These are phyloP conservation scores for Massariosphaeria phaeospora DNA, from an alignment of 495 filamentous ascomycete species.

Conservation along the genomic window DNA sequence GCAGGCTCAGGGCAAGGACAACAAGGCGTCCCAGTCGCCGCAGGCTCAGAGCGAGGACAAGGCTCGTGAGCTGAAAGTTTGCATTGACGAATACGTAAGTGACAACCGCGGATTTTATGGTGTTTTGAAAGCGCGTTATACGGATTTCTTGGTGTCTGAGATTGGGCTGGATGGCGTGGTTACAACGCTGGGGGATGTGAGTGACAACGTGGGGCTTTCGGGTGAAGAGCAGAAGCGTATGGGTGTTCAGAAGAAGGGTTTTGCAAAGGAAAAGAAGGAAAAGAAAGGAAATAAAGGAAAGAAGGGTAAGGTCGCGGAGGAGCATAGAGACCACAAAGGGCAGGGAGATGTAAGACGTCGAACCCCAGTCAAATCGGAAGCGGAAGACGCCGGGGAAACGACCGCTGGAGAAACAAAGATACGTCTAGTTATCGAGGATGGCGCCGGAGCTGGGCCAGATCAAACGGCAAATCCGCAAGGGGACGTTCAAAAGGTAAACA, in stretches of 20 bases:
- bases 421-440: too few relatives aligned
- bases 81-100: slow-evolving; percentile 38
- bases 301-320: slow-evolving; percentile 14
- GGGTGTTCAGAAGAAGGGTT: background rate
- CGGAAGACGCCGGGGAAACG: background rate
- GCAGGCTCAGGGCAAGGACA: too few relatives aligned
- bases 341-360: background rate
- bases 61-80: slow-evolving; percentile 33
- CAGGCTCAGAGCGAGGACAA: background rate
- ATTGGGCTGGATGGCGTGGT: slow-evolving; percentile 74
- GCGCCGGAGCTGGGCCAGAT: too few relatives aligned
- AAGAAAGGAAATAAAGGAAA: slow-evolving; percentile 19
- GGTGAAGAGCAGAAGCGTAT: slow-evolving; percentile 4
- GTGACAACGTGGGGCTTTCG: slow-evolving; percentile 6
- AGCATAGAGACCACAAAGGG: background rate
- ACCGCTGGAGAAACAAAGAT: too few relatives aligned
- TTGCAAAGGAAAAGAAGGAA: slow-evolving; percentile 2
- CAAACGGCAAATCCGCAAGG: too few relatives aligned
- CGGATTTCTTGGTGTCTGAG: slow-evolving; percentile 94
- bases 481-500: too few relatives aligned
- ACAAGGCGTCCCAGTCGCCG: too few relatives aligned
- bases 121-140: slow-evolving; percentile 53
- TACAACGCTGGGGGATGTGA: slow-evolving; percentile 35
- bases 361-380: too few relatives aligned
- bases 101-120: slow-evolving; percentile 35